These are phyloP conservation scores for Candida sp. DNA, from an alignment of 1,139 yeast species.

Conservation along the genomic window DNA sequence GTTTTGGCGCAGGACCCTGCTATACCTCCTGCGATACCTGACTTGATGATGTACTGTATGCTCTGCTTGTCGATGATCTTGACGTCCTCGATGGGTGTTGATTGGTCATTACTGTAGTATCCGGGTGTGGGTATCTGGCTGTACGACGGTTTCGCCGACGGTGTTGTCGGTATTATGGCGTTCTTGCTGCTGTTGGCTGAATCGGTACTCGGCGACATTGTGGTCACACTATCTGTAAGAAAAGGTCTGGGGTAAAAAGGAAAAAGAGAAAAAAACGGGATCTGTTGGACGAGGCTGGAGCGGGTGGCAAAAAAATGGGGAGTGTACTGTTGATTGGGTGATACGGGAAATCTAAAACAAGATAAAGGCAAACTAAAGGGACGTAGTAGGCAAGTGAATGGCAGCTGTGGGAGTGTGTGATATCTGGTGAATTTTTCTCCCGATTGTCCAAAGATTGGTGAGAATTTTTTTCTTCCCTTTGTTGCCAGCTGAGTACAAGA, in stretches of 20 bases:
- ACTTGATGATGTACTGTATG: constrained; percentile 74
- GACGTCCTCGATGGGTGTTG: constrained; percentile 29
- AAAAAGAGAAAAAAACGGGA: background rate
- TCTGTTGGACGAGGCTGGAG: background rate
- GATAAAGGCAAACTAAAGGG: no score
- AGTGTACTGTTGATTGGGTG: no score
- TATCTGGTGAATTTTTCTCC: no score
- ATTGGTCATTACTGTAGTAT: constrained; percentile 26
- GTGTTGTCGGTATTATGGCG: constrained; percentile 6
- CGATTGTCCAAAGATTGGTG: background rate
- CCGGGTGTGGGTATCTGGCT: constrained; percentile 14
- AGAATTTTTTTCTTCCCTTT: background rate
- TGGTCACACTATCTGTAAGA: background rate
- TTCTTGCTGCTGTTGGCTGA: background rate
- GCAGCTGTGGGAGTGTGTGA: no score
- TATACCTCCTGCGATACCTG: constrained; percentile 94
- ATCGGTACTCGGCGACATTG: background rate
- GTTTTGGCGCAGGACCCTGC: constrained; percentile 98
- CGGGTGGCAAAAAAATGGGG: no score
- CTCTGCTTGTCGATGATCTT: constrained; percentile 60
- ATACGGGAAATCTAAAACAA: no score
- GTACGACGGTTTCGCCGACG: constrained; percentile 1
- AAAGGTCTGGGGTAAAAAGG: constrained; percentile 6
- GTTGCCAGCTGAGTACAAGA: background rate
- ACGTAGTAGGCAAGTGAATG: no score